phyloP scores from a whole-genome alignment of 2,329 filamentous ascomycete species.

The Westerdykella sp. region DNA sequence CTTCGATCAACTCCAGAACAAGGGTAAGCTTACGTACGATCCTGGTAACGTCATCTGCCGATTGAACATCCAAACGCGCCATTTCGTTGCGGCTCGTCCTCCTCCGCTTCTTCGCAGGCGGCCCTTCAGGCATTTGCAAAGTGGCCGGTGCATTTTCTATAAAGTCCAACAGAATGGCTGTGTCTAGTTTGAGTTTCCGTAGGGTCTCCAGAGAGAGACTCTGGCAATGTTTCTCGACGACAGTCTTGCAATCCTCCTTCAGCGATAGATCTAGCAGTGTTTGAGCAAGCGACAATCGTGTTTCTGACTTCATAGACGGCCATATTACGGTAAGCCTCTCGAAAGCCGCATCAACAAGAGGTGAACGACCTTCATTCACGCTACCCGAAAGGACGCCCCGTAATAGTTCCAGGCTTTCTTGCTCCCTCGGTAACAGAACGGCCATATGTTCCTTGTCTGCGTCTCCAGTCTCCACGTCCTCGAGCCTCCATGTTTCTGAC shows the following conservation, averaged over 20 bases:
- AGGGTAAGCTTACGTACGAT: constrained; percentile 74
- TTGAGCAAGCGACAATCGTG: constrained; percentile 54
- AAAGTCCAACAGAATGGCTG: constrained; percentile 64
- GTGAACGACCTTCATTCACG: constrained; percentile 41
- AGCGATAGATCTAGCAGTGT: constrained; percentile 59
- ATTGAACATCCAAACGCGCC: constrained; percentile 55
- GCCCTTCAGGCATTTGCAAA: constrained; percentile 64
- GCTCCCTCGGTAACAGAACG: constrained; percentile 51
- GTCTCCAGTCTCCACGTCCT: constrained; percentile 44
- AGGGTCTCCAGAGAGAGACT: constrained; percentile 63
- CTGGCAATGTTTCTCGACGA: constrained; percentile 39
- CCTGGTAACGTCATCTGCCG: constrained; percentile 59
- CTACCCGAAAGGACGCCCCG: constrained; percentile 46
- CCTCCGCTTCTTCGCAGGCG: constrained; percentile 70
- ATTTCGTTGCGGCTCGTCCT: constrained; percentile 69
- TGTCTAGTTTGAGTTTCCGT: constrained; percentile 65
- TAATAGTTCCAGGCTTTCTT: constrained; percentile 52
- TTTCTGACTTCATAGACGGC: constrained; percentile 61
- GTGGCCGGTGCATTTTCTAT: constrained; percentile 67
- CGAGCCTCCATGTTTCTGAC: constrained; percentile 43
- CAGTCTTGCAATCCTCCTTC: constrained; percentile 28
- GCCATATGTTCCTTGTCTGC: constrained; percentile 50
- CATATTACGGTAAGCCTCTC: constrained; percentile 65
- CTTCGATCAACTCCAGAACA: constrained; percentile 81
- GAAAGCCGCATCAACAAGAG: constrained; percentile 62